Percentiles rank a stretch among this genome's conserved stretches.
Conservation (phyloP, 371 early-diverging fungal genomes). For the Entomophthora muscae region DNA sequence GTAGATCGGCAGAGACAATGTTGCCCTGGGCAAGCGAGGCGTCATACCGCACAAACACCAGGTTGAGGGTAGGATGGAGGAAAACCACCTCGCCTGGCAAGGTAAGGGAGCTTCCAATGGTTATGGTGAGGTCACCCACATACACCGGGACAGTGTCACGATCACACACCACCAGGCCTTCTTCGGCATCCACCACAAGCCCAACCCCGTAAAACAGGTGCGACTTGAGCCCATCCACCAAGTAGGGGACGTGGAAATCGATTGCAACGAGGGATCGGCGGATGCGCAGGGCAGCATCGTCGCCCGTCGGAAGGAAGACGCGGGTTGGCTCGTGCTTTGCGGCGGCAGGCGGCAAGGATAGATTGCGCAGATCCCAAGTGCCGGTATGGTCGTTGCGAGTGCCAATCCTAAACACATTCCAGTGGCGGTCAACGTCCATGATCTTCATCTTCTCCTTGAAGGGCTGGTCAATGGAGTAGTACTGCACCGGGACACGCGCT, state of each 20-base stretch:
- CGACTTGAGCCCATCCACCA: slow-evolving; percentile 47
- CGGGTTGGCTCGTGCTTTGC: slow-evolving; percentile 32
- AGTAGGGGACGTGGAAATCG: slow-evolving; percentile 46
- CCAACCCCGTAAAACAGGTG: slow-evolving; percentile 55
- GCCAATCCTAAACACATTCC: slow-evolving; percentile 62
- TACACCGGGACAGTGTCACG: slow-evolving; percentile 61
- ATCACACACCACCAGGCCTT: slow-evolving; percentile 57
- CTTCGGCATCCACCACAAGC: slow-evolving; percentile 47
- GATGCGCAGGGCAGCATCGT: slow-evolving; percentile 29
- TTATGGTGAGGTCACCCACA: slow-evolving; percentile 52
- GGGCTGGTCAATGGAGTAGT: slow-evolving; percentile 37
- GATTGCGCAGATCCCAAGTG: slow-evolving; percentile 48
- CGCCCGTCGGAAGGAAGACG: slow-evolving; percentile 37
- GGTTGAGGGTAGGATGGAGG: slow-evolving; percentile 68
- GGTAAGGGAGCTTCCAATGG: slow-evolving; percentile 57
- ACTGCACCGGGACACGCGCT: slow-evolving; percentile 59
- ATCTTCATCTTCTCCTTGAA: slow-evolving; percentile 53
- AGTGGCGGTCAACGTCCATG: slow-evolving; percentile 61
- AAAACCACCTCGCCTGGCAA: slow-evolving; percentile 49
- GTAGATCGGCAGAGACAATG: slow-evolving; percentile 28
- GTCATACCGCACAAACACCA: slow-evolving; percentile 58
- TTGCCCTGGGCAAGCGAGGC: slow-evolving; percentile 34
- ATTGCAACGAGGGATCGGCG: slow-evolving; percentile 52
- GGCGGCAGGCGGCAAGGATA: slow-evolving; percentile 35
- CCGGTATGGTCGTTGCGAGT: slow-evolving; percentile 63